Evolutionary conservation across 2,329 filamentous ascomycete species (phyloP), one percentile per base, ranked within the genome.

Genomic region (Cordyceps farinosa): DNA sequence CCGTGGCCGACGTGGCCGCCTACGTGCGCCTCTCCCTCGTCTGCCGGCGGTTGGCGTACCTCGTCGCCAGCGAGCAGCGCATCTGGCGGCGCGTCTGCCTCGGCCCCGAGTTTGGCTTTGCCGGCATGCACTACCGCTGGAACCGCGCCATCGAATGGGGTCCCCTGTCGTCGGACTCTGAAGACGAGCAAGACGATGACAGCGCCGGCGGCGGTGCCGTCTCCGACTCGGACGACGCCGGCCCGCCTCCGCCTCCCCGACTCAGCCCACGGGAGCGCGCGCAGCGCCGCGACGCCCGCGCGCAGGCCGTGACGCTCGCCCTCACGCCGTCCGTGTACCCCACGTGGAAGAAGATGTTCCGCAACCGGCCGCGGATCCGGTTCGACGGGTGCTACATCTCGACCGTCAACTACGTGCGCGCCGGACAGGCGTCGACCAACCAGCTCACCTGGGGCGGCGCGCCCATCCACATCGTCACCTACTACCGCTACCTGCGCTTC

Each of bases 311-410:
- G 7, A 83, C 81, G 0, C 67, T 74, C 22, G 72, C 76, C 3
- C 75, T 85, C 38, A 73, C 80, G 29, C 75, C 76, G 1, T 71
- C 72, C 3, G 70, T 76, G 0, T 87, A 87, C 69, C 71, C 76
- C 3, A 76, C 83, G 2, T 89, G 86, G 85, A 78, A 84, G 70
- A 76, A 79, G 60, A 91, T 97, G 79, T 96, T 97, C 78, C 90
- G 90, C 45, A 80, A 81, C 5, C 89, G 92, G 15, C 94, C 95
- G 2, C 88, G 95, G 50, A 84, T 98, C 65, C 91, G 95, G 64
- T 99, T 96, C 81, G 95, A 95, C 70, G 95, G 95, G 32, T 90
- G 92, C 76, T 99, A 99, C 78, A 98, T 99, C 75, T 91, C 88
- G 75, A 98, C 94, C 0, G 92, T 97, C 64, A 98, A 98, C 78